Base-by-base conservation (phyloP, 345 rosid species). In the Lepidium sativum region DNA sequence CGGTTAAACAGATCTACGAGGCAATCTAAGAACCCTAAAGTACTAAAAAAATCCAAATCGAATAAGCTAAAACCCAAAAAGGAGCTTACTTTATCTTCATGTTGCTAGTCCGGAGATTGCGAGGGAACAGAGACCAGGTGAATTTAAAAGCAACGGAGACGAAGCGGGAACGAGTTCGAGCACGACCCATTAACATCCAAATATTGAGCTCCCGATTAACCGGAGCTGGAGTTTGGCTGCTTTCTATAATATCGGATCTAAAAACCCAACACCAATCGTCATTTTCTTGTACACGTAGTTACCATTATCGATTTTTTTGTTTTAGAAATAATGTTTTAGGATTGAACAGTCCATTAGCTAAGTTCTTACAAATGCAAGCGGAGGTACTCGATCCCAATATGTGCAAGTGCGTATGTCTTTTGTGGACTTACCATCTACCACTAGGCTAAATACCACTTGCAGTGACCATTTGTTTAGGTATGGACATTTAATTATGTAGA, bases 241-340 rank as follows among this genome's bases (percentile, higher is more conserved):
- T 65, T 65, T 76, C 54, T 48, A 8, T 20, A 20, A 61, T 61
- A 67, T 62, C 61, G 79, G 82, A 85, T 85, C 88, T 78, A 35
- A 18, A 41, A 44, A 8, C 2, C 3, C 2, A 2, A 17, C 33
- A 6, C 48, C 59, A 48, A 60, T 72, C 51, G 35, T 45, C 51
- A 27, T 45, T 27, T 67, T 76, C 57, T 23, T 25, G 51, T 60
- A 47, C 31, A 5, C 31, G 31, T 27, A 55, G 20, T 54, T 45
- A 11, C 34, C 54, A 33, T 54, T 9, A 31, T 60, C 33, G 21
- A 54, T 18, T n/a, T n/a, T n/a, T n/a, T n/a, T n/a, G n/a, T n/a
- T n/a, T n/a, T n/a, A n/a, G n/a, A n/a, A n/a, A n/a, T n/a, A n/a
- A n/a, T n/a, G n/a, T n/a, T n/a, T n/a, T n/a, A n/a, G n/a, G n/a